phyloP scores from a whole-genome alignment of 148 eudicot species.

The Pouteria glomerata region DNA sequence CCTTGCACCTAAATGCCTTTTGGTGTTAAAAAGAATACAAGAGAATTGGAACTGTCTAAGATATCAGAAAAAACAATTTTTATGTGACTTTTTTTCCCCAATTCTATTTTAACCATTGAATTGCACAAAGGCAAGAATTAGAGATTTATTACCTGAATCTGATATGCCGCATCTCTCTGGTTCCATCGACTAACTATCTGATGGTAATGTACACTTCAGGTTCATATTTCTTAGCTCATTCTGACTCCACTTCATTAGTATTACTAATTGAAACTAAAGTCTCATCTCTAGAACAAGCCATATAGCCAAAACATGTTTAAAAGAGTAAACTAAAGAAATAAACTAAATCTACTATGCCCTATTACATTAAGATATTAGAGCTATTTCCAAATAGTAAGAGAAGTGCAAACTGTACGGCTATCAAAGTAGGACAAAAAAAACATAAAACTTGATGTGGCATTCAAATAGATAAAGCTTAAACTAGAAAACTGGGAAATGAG shows the following conservation, averaged over 20 bases:
- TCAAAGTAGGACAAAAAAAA: background rate
- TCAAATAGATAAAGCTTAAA: background rate
- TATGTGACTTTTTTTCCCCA: too few relatives aligned
- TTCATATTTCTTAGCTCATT: conserved; percentile 94
- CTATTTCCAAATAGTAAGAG: background rate
- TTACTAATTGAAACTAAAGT: conserved; percentile 82
- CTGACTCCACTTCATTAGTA: conserved; percentile 83
- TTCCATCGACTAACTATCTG: conserved; percentile 81
- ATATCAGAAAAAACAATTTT: background rate
- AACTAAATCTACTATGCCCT: background rate
- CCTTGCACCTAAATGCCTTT: too few relatives aligned
- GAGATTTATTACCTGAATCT: conserved; percentile 99
- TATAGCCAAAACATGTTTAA: background rate
- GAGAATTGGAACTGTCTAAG: background rate
- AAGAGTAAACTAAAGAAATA: background rate
- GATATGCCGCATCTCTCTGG: conserved; percentile 82
- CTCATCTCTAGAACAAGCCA: conserved; percentile 54
- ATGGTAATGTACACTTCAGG: conserved; percentile 90
- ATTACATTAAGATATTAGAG: background rate
- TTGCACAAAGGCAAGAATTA: too few relatives aligned
- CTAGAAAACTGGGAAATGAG: background rate
- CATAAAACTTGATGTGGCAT: background rate
- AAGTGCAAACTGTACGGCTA: background rate
- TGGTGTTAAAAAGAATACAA: background rate
- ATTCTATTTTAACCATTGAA: too few relatives aligned